A percentile compares a stretch with the other conserved stretches of the same genome.
phyloP scores from a whole-genome alignment of 495 filamentous ascomycete species.

The Aspergillus egyptiacus region DNA sequence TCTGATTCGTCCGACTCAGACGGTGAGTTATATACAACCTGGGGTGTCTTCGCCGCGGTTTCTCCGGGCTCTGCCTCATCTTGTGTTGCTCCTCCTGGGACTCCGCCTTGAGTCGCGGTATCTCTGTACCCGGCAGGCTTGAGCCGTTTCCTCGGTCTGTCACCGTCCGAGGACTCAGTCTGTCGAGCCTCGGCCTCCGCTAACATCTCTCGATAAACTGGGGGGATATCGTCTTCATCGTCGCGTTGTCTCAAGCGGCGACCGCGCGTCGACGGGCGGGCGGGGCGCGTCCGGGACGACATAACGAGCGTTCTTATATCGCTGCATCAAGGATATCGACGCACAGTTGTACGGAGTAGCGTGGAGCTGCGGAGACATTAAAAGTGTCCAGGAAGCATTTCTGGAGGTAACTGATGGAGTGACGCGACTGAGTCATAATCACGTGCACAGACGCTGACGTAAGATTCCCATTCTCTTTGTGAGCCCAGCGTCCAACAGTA shows the following conservation, averaged over 20 bases:
- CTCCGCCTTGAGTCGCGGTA: conserved; percentile 11
- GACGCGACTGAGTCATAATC: too few species aligned
- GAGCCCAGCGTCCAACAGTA: too few species aligned
- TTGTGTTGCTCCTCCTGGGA: conserved; percentile 10
- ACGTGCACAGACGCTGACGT: too few species aligned
- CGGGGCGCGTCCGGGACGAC: conserved; percentile 18
- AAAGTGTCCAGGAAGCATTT: too few species aligned
- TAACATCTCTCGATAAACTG: conserved; percentile 64
- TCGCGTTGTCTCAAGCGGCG: conserved; percentile 13
- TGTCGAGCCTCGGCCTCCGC: conserved; percentile 51
- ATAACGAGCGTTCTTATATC: conserved; percentile 9
- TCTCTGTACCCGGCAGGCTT: conserved; percentile 30
- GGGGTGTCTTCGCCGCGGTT: conserved; percentile 22
- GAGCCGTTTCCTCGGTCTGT: conserved; percentile 41
- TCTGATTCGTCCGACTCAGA: conserved; percentile 52
- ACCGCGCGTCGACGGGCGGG: conserved; percentile 13
- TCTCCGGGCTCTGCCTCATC: conserved; percentile 8
- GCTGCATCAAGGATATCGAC: conserved; percentile 6
- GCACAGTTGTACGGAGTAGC: too few species aligned
- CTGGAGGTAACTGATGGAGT: too few species aligned
- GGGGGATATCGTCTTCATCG: conserved; percentile 33
- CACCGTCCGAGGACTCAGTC: conserved; percentile 24
- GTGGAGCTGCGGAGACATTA: too few species aligned
- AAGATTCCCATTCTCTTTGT: too few species aligned
- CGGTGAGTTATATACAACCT: conserved; percentile 42